Base-by-base conservation (phyloP, 2,329 filamentous ascomycete genomes). In the Acephala macrosclerotiorum region DNA sequence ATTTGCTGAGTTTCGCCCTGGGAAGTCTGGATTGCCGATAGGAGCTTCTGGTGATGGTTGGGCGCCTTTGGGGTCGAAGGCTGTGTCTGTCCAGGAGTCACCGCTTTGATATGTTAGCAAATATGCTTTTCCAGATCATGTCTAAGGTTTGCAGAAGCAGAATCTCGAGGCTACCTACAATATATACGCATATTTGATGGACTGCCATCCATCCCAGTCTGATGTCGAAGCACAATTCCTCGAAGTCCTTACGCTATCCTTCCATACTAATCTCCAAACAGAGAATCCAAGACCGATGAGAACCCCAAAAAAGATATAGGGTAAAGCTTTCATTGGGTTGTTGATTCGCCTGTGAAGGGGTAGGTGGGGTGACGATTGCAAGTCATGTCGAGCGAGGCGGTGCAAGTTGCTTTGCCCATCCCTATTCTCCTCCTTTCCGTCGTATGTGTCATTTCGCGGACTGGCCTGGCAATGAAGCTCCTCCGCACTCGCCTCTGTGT, bases 71-170 rank as follows among this genome's bases (percentile, higher is more conserved):
- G 26, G 35, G 12, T 49, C 14, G 58, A 60, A 60, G 16, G 25
- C 22, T 60, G 58, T 60, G 25, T 36, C 20, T 4, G 58, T 33
- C 40, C 42, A 60, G 40, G 42, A 60, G 20, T 60, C 58, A 18
- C 58, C 58, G n/a, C 58, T 60, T 20, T 49, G 6, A 6, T 22
- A 16, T 49, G 45, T 49, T 25, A 22, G 20, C 18, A 4, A 18
- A 22, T 4, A 5, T 9, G 9, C 29, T 49, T 25, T 49, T 18
- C 22, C 45, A 6, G 45, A 12, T 45, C 42, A n/a, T 45, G 18
- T 12, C 18, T 38, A 38, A 14, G 18, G 5, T 42, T 26, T 6
- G 12, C 38, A 20, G 36, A 14, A 42, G 18, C 16, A 40, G 20
- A n/a, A 45, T 20, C 20, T 11, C 14, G 3, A 18, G 22, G 35